Base-by-base conservation (phyloP, 2,329 filamentous ascomycete genomes). In the Stagonosporopsis chrysanthemi region DNA sequence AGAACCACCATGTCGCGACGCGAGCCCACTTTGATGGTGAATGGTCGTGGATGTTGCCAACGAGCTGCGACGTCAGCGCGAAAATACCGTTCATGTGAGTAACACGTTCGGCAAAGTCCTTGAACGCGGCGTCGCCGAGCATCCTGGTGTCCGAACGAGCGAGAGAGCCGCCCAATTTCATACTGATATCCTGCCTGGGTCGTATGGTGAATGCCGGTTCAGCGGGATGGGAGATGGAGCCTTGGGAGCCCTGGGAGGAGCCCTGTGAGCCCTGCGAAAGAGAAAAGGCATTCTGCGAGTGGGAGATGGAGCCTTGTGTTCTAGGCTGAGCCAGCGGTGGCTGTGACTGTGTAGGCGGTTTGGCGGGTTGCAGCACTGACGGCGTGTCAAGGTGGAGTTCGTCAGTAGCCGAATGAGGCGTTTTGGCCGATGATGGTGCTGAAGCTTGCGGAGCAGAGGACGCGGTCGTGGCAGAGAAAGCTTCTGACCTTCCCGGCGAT, bases 1-100 rank as follows among this genome's bases (percentile, higher is more conserved):
- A 73, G 69, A 97, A 96, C 93, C 93, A 97, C 93, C 93, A 97
- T 0, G 91, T 80, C 3, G 87, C 88, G 23, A 88, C 88, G 56
- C 90, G 84, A 9, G 89, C 82, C 79, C 93, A 89, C 58, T 92
- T 86, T 43, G 83, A 81, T 0, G 89, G 82, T 0, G 86, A 80
- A 47, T 86, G 88, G 28, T 84, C 82, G 52, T 85, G 82, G 4
- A 92, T 73, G 0, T 90, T 87, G 61, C 86, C 87, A 28, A 88
- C 81, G 29, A 88, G 84, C 73, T 96, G 91, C 0, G 92, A 88
- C 55, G 93, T 90, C 40, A 94, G 77, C 35, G 87, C 83, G 71
- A 96, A 96, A 2, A 95, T 82, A 62, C 89, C 87, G 60, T 86
- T 88, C 66, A 95, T 84, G 70, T 93, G 90, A 19, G 83, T 85